Evolutionary conservation across 2,329 filamentous ascomycete species (phyloP), one percentile per base, ranked within the genome.

Genomic region (Xylaria sp.): DNA sequence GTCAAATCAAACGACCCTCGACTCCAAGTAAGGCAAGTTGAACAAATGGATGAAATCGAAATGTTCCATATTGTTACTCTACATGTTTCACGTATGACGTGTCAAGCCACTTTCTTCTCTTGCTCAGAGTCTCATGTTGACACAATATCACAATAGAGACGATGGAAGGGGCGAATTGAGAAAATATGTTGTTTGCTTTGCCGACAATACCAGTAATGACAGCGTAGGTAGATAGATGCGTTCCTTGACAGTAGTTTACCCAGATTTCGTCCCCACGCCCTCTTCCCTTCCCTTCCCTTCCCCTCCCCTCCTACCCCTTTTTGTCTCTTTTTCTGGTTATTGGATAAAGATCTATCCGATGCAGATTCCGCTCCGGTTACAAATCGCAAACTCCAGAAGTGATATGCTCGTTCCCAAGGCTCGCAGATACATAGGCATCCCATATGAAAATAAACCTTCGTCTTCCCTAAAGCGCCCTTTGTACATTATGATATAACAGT

Each of bases 401-500:
- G 41, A 6, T 8, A 44, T 44, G 8, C 41, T 31, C 31, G 31
- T 65, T 31, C 20, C 54, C 3, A 48, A 13, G 23, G 7, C 20
- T 20, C 10, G 4, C 41, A 41, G 20, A 28, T 15, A 41, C 15
- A 28, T 15, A 67, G 8, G 15, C 15, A 28, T 54, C 13, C 57
- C 15, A 10, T 51, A 54, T 8, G 8, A 23, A 46, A 28, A 48
- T 6, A 10, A 63, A 50, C 39, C 51, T 28, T 56, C 37, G 23
- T 55, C 37, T 58, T 66, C 15, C 52, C 25, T 28, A 28, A 58
- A 20, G 15, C 18, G 28, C 31, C 23, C 37, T 28, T 28, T 15
- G 46, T 10, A 34, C 41, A 50, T 60, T 23, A 56, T 46, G 34
- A 55, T 67, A 34, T 13, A 57, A 34, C 48, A 15, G 41, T 50